These are phyloP conservation scores for Adansonia rubrostipa DNA, from an alignment of 441 rosid genomes.

Conservation along the genomic window DNA sequence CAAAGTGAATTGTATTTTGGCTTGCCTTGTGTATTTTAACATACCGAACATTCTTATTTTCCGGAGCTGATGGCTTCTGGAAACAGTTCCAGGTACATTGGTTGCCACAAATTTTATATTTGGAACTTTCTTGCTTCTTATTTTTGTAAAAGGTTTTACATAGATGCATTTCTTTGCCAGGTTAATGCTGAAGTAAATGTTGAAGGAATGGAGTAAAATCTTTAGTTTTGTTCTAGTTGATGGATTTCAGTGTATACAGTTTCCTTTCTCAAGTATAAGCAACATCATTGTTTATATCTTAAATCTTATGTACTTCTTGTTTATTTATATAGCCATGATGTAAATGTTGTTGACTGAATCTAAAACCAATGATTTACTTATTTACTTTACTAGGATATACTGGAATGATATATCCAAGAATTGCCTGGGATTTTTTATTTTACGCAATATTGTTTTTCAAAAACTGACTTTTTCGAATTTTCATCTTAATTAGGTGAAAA, in stretches of 20 bases:
- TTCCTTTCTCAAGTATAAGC: constrained; percentile 4
- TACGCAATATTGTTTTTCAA: background rate
- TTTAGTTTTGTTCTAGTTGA: background rate
- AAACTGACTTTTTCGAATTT: constrained; percentile 23
- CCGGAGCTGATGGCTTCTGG: background rate
- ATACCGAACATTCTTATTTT: background rate
- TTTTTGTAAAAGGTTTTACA: background rate
- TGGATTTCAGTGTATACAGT: background rate
- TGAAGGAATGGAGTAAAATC: background rate
- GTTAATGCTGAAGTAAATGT: constrained; percentile 14
- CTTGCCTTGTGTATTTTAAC: background rate
- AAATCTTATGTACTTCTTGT: background rate
- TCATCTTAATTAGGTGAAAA: constrained; percentile 54
- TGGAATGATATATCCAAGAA: background rate
- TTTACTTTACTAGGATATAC: background rate
- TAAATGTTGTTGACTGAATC: constrained; percentile 11
- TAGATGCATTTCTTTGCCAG: constrained; percentile 7
- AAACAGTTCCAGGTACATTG: background rate
- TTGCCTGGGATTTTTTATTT: background rate
- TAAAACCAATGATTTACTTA: constrained; percentile 9
- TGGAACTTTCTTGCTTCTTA: background rate
- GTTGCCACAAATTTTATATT: constrained; percentile 13
- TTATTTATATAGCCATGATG: background rate
- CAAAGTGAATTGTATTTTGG: constrained; percentile 4
- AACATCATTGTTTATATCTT: background rate